Base-by-base conservation (phyloP, 2,329 filamentous ascomycete genomes). In the Hypoxylon sp. region DNA sequence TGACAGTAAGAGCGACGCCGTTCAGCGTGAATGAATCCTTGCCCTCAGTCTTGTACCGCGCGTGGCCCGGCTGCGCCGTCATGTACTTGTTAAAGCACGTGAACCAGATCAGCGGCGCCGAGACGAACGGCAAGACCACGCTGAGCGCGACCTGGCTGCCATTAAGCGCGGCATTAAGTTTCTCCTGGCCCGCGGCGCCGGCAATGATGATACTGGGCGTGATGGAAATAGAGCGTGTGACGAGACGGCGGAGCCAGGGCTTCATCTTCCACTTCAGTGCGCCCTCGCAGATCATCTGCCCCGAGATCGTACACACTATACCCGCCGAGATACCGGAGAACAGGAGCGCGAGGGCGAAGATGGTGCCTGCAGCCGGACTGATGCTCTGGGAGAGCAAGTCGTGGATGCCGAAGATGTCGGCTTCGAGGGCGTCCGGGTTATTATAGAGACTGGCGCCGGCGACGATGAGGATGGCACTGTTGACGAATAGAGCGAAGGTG, bases 231-330 rank as follows among this genome's bases (percentile, higher is more conserved):
- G 86, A 88, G 26, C 94, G 87, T 0, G 94, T 97, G 54, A 95
- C 80, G 3, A 97, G 85, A 10, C 94, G 87, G 2, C 94, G 90
- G 9, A 94, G 75, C 94, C 94, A 97, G 0, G 94, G 94, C 67
- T 85, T 85, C 33, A 94, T 80, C 4, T 81, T 88, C 92, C 93
- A 94, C 51, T 89, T 88, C 48, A 97, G 79, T 67, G 94, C 92
- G 5, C 94, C 94, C 78, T 97, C 94, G 69, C 89, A 91, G 22
- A 97, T 91, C 90, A 97, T 96, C 78, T 97, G 94, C 0, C 94
- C 94, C 0, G 94, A 88, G 72, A 97, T 96, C 1, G 94, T 97
- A 81, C 94, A 97, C 2, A 97, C 91, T 37, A 97, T 93, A 5
- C 94, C 94, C 0, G 94, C 94, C 0, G 90, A 93, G 11, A 93